Base-by-base conservation (phyloP, 768 basidiomycete species). In the Vararia minispora region DNA sequence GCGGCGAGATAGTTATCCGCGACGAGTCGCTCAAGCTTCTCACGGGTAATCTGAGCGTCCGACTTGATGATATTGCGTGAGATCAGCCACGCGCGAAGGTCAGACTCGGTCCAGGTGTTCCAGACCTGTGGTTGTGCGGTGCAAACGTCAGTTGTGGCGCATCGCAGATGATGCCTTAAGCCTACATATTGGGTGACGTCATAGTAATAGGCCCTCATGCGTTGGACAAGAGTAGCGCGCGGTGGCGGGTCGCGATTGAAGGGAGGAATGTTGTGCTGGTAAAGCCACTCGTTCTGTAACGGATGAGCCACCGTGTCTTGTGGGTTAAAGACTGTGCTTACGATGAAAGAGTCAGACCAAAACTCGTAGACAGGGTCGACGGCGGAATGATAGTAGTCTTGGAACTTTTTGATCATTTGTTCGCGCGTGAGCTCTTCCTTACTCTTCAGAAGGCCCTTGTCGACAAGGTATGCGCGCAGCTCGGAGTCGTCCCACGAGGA, bases 321-420 rank as follows among this genome's bases (percentile, higher is more conserved):
- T 43, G 38, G 25, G 5, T 4, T 16, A 8, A 31, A 7, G 9
- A 11, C 25, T 6, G 4, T 18, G 55, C 77, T 35, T 44, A 84
- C 83, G 35, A 91, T 74, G 55, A 86, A 84, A 3, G 76, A 79
- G 54, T 86, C 81, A 38, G 78, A 79, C 92, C 94, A 98, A 3
- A 77, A 72, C 16, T 85, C 65, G 76, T 85, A 98, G 26, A 82
- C 57, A 2, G 83, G 82, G 39, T 69, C 61, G 16, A 75, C 52
- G 5, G 73, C 65, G 35, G 67, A 64, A 27, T 71, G 72, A 53
- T 89, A 91, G 0, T 76, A 67, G 23, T 74, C 65, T 26, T 69
- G 66, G 72, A 90, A 82, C 53, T 81, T 66, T 9, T 62, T 62
- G 24, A 85, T 55, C 24, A 95, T 57, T 48, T 94, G 78, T 6